Evolutionary conservation across 2,329 filamentous ascomycete genomes (phyloP).

Genomic region (Diaporthe sp.): DNA sequence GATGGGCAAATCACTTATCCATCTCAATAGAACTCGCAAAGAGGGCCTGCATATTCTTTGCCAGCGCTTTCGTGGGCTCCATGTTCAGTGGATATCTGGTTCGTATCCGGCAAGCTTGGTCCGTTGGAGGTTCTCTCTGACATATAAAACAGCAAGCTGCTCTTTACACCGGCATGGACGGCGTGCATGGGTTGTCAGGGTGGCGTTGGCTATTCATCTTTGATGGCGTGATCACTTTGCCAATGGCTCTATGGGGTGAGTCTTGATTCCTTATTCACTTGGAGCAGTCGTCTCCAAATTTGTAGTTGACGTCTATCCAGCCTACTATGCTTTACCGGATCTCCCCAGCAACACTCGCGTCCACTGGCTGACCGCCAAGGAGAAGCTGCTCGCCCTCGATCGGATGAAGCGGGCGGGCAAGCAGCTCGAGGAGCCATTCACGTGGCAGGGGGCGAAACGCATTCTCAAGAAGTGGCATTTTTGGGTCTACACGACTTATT

Average conservation of each 20-base stretch:
- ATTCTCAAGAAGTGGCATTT: conserved; percentile 52
- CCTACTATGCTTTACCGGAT: conserved; percentile 45
- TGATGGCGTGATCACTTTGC: conserved; percentile 50
- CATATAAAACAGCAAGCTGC: conserved; percentile 43
- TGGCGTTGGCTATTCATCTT: conserved; percentile 50
- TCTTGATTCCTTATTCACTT: fast-evolving
- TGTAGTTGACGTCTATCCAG: conserved; percentile 1
- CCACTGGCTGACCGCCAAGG: conserved; percentile 47
- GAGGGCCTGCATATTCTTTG: conserved; percentile 42
- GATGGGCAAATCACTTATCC: background rate
- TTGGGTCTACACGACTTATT: conserved; percentile 50
- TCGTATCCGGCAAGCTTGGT: background rate
- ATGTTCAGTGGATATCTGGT: conserved; percentile 42
- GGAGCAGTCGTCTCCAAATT: background rate
- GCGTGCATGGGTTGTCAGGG: conserved; percentile 44
- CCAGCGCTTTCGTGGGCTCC: conserved; percentile 38
- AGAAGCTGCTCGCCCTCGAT: conserved; percentile 45
- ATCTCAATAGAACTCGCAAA: conserved; percentile 36
- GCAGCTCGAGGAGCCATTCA: conserved; percentile 45
- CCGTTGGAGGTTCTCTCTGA: background rate
- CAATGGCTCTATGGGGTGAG: conserved; percentile 48
- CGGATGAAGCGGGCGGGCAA: conserved; percentile 47
- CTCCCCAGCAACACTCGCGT: conserved; percentile 45
- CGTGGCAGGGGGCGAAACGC: conserved; percentile 43
- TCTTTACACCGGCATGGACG: conserved; percentile 46